phyloP scores from a whole-genome alignment of 2,329 filamentous ascomycete genomes.

The Pseudogymnoascus sp. region DNA sequence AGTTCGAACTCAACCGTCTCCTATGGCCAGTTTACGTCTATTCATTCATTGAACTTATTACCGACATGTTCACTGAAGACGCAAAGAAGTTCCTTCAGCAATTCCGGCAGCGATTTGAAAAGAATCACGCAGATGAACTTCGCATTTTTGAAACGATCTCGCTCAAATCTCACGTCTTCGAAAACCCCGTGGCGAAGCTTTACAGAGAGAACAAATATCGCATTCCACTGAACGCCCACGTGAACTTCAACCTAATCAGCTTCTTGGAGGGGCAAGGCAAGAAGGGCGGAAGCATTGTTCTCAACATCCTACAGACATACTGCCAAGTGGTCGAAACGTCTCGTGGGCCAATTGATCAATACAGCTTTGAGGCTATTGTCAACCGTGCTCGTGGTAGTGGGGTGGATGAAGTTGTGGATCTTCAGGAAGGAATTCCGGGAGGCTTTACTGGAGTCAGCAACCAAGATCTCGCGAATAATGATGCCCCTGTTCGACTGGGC shows the following conservation, averaged over 20 bases:
- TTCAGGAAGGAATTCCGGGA: conserved; percentile 59
- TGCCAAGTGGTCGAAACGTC: conserved; percentile 54
- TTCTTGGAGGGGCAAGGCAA: conserved; percentile 84
- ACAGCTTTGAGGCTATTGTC: conserved; percentile 56
- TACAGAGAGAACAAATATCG: conserved; percentile 86
- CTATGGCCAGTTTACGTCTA: conserved; percentile 95
- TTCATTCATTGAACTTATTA: conserved; percentile 75
- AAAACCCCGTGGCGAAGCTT: conserved; percentile 70
- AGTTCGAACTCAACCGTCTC: conserved; percentile 82
- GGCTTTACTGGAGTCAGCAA: conserved; percentile 56
- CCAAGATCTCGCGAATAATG: conserved; percentile 52
- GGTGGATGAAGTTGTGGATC: conserved; percentile 52
- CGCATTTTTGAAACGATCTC: conserved; percentile 67
- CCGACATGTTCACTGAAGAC: conserved; percentile 64
- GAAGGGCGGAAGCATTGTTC: conserved; percentile 71
- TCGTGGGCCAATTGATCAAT: conserved; percentile 58
- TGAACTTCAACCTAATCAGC: conserved; percentile 75
- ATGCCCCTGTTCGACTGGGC: conserved; percentile 64
- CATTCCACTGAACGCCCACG: conserved; percentile 79
- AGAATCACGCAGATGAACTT: conserved; percentile 74
- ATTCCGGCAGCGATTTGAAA: conserved; percentile 64
- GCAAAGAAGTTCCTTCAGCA: conserved; percentile 66
- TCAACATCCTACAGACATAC: conserved; percentile 60
- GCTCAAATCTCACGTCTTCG: conserved; percentile 69
- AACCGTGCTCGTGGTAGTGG: conserved; percentile 53